phyloP scores from a whole-genome alignment of 2,329 filamentous ascomycete genomes.

The Periconia sp. region DNA sequence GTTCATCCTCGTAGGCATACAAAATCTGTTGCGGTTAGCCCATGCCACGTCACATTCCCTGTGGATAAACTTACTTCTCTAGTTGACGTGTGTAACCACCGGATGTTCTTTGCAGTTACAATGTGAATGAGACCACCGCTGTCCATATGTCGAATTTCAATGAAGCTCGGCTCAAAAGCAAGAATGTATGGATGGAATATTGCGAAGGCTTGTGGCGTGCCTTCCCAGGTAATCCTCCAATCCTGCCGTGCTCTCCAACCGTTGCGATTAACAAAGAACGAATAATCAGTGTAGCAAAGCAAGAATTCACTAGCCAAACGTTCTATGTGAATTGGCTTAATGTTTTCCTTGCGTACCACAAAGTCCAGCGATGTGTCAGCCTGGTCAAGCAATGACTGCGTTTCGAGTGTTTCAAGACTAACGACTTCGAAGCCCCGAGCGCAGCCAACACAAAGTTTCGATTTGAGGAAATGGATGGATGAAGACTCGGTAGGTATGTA shows the following conservation, averaged over 20 bases:
- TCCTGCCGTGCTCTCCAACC: slow-evolving; percentile 95
- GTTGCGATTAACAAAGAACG: slow-evolving; percentile 98
- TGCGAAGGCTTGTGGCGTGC: slow-evolving; percentile 86
- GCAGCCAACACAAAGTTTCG: slow-evolving; percentile 94
- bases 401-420: slow-evolving; percentile 94
- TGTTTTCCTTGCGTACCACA: slow-evolving; percentile 88
- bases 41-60: no score
- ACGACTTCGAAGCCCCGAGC: slow-evolving; percentile 96
- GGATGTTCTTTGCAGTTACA: slow-evolving; percentile 92
- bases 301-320: slow-evolving; percentile 95
- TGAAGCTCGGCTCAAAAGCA: slow-evolving; percentile 96
- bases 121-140: slow-evolving; percentile 90
- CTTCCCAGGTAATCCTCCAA: slow-evolving; percentile 98
- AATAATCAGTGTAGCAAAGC: slow-evolving; percentile 97
- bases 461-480: slow-evolving; percentile 95
- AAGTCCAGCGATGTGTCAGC: slow-evolving; percentile 98
- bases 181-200: slow-evolving; percentile 96
- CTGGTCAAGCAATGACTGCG: slow-evolving; percentile 93
- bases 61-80: slow-evolving; percentile 72
- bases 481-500: slow-evolving; percentile 99
- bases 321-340: slow-evolving; percentile 95
- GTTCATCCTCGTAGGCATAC: slow-evolving; percentile 96
- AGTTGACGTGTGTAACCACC: slow-evolving; percentile 96
- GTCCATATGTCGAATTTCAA: slow-evolving; percentile 94
- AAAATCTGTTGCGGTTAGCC: slow-evolving; percentile 67